Evolutionary conservation across 192 early-diverging fungal species (phyloP).

Genomic region (Coemansia sp.): DNA sequence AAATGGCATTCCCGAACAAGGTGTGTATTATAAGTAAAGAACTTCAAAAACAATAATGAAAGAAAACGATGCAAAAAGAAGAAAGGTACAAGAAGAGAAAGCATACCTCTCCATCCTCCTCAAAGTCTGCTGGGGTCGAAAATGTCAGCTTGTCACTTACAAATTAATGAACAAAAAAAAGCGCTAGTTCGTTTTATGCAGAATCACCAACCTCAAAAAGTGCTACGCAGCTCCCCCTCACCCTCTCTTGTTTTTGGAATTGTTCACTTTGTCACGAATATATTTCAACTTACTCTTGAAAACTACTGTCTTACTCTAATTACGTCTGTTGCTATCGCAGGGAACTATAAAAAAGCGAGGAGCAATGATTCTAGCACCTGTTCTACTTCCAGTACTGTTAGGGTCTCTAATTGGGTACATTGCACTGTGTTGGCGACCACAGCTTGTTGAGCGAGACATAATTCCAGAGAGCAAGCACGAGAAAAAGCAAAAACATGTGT

Average conservation of each 20-base stretch:
- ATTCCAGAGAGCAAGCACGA: slow-evolving; percentile 32
- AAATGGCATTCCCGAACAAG: slow-evolving; percentile 42
- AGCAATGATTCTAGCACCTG: slow-evolving; percentile 42
- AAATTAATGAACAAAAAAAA: too few species aligned
- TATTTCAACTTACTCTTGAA: too few species aligned
- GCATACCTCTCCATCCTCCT: too few species aligned
- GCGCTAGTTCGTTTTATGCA: too few species aligned
- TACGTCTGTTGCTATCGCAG: too few species aligned
- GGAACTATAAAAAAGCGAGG: background rate
- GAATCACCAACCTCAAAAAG: too few species aligned
- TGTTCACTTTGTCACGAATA: too few species aligned
- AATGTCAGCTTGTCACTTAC: too few species aligned
- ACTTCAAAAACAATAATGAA: background rate
- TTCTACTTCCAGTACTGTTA: slow-evolving; percentile 35
- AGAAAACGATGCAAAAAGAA: background rate
- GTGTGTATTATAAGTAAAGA: background rate
- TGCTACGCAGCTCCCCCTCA: too few species aligned
- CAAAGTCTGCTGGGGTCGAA: too few species aligned
- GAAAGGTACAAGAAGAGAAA: background rate
- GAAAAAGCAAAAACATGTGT: slow-evolving; percentile 46
- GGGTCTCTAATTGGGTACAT: slow-evolving; percentile 28
- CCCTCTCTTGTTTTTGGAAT: too few species aligned
- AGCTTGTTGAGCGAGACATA: slow-evolving; percentile 34
- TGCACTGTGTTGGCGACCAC: slow-evolving; percentile 29
- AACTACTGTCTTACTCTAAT: too few species aligned